phyloP scores from a whole-genome alignment of 768 basidiomycete genomes.

The Tulasnella sp. region DNA sequence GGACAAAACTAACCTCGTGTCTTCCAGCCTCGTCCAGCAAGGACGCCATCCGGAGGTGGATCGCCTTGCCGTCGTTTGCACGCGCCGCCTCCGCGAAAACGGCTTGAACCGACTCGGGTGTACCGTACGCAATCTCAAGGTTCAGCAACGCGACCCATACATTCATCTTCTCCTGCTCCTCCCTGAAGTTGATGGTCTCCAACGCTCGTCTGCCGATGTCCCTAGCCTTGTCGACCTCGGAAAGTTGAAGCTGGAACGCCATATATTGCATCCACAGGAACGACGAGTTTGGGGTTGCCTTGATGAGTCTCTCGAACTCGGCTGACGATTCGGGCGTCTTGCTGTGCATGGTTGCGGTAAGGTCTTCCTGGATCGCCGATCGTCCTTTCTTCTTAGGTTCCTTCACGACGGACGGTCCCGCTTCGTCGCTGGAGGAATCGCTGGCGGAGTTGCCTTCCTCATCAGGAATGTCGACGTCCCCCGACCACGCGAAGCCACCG shows the following conservation, averaged over 20 bases:
- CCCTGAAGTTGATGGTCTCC: constrained; percentile 81
- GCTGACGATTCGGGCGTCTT: constrained; percentile 80
- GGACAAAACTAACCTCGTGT: constrained; percentile 45
- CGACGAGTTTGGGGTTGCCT: constrained; percentile 93
- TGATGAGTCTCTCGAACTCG: constrained; percentile 87
- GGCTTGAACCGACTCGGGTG: constrained; percentile 63
- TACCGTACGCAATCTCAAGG: constrained; percentile 87
- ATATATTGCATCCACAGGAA: constrained; percentile 99
- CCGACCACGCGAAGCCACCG: constrained; percentile 59
- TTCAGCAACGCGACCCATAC: constrained; percentile 97
- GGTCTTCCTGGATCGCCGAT: constrained; percentile 56
- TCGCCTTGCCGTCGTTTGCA: constrained; percentile 85
- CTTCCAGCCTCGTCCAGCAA: constrained; percentile 82
- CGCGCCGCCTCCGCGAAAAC: constrained; percentile 83
- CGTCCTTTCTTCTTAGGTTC: constrained; percentile 46
- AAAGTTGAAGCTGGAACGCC: constrained; percentile 96
- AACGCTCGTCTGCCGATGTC: constrained; percentile 77
- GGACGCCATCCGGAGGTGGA: constrained; percentile 72
- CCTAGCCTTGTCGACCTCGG: constrained; percentile 90
- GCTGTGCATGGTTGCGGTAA: constrained; percentile 79
- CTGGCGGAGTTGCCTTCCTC: constrained; percentile 30
- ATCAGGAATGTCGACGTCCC: constrained; percentile 18
- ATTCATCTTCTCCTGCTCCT: constrained; percentile 92
- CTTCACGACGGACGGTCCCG: constrained; percentile 27
- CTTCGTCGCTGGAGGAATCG: constrained; percentile 29